Evolutionary conservation across 768 basidiomycete species (phyloP), one percentile per base, ranked within the genome.

Genomic region (Boletellus emodensis): DNA sequence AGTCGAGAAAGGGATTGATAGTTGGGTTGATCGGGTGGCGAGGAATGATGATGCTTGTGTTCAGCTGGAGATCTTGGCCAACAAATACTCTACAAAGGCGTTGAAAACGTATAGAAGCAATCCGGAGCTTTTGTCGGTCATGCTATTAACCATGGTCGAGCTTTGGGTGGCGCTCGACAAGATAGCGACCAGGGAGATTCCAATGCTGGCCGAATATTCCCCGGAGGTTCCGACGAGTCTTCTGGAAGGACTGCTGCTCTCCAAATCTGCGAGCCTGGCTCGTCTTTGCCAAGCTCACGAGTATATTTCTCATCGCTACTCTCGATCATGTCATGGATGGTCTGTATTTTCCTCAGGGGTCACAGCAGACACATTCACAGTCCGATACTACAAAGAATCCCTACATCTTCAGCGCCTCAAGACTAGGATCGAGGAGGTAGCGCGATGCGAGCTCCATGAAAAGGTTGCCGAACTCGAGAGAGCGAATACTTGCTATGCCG

Each of bases 111-210:
- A 75, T 38, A 34, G 43, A 11, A 49, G 52, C 13, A 73, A 68
- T 28, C 70, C 75, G 2, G 76, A 78, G 43, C 56, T 65, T 28
- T 36, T 64, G 5, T 78, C 77, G 0, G 46, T 72, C 2, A 75
- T 81, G 69, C 53, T 80, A 34, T 58, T 81, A 42, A 63, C 63
- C 4, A 44, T 39, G 8, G 18, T 65, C 7, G 72, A 77, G 28
- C 65, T 72, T 22, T 72, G 71, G 72, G 46, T 69, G 6, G 72
- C 65, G 0, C 46, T 74, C 2, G 72, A 72, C 48, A 63, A 52
- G 11, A 37, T 65, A 9, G 56, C 50, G 0, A 43, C 61, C 18
- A 32, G 22, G 6, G 40, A 54, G 18, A 61, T 54, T 18, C 62
- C 69, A 3, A 50, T 72, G 7, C 45, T 72, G 3, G 44, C 39